Percentiles rank a stretch among this genome's conserved stretches.
Evolutionary conservation across 73 alveolate genomes (phyloP).

Genomic region (Symbiodinium natans): DNA sequence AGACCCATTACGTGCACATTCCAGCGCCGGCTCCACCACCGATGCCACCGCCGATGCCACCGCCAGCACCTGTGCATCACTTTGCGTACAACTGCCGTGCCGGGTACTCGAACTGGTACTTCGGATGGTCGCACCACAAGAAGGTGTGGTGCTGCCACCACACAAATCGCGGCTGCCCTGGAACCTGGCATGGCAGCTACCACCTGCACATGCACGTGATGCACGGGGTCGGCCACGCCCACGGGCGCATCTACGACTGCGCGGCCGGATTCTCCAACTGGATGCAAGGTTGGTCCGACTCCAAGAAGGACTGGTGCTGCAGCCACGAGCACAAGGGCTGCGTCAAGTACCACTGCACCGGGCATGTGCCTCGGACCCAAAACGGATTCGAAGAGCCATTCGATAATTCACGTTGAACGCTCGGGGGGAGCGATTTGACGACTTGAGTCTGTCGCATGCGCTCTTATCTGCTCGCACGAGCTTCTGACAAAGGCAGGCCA

Average conservation of each 20-base stretch:
- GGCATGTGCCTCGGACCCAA: background rate
- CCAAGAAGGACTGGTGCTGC: slow-evolving; percentile 94
- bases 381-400: too few species aligned
- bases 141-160: slow-evolving; percentile 51
- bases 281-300: slow-evolving; percentile 72
- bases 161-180: slow-evolving; percentile 45
- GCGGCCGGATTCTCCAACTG: slow-evolving; percentile 85
- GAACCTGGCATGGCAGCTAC: slow-evolving; percentile 78
- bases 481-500: background rate
- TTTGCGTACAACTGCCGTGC: background rate
- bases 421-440: background rate
- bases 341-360: slow-evolving; percentile 47
- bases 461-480: too few species aligned
- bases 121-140: slow-evolving; percentile 64
- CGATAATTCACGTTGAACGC: too few species aligned
- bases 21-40: too few species aligned
- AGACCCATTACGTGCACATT: too few species aligned
- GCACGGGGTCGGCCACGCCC: background rate
- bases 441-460: too few species aligned
- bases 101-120: slow-evolving; percentile 25
- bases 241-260: slow-evolving; percentile 33
- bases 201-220: background rate
- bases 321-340: slow-evolving; percentile 47
- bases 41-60: too few species aligned
- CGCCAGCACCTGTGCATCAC: too few species aligned